These are phyloP conservation scores for Nicotiana benthamiana DNA, from an alignment of 257 asterid species.

Conservation along the genomic window DNA sequence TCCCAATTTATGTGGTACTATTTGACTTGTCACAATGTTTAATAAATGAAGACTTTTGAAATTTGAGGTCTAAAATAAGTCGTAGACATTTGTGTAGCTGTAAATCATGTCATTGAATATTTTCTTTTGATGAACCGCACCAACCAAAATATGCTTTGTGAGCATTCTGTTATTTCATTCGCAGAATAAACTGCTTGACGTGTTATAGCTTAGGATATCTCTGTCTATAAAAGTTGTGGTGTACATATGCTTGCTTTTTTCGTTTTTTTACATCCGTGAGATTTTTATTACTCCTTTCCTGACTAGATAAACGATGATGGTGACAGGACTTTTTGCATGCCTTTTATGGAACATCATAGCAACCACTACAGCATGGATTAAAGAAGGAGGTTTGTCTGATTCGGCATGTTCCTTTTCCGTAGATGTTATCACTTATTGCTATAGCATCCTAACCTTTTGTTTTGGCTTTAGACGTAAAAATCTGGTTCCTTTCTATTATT, in stretches of 20 bases:
- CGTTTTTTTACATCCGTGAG: background rate
- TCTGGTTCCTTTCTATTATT: constrained; percentile 93
- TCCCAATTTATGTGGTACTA: too few relatives aligned
- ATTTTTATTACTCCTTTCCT: background rate
- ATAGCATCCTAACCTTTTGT: background rate
- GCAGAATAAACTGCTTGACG: background rate
- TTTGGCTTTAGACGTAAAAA: constrained; percentile 23
- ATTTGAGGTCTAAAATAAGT: too few relatives aligned
- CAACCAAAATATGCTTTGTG: background rate
- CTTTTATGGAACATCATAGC: constrained; percentile 82
- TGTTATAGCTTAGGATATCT: background rate
- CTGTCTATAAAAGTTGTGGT: background rate
- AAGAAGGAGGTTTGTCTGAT: constrained; percentile 53
- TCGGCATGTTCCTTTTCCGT: background rate
- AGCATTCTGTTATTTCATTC: background rate
- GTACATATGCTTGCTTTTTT: background rate
- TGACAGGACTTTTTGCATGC: constrained; percentile 61
- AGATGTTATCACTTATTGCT: background rate
- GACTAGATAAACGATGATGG: constrained; percentile 8
- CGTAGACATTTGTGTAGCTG: too few relatives aligned
- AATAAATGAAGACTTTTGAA: too few relatives aligned
- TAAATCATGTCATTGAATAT: too few relatives aligned
- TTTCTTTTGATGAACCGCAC: background rate
- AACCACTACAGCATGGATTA: constrained; percentile 90
- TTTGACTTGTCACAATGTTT: too few relatives aligned